These are phyloP conservation scores for Hanseniaspora opuntiae DNA, from an alignment of 805 yeast species.

Conservation along the genomic window DNA sequence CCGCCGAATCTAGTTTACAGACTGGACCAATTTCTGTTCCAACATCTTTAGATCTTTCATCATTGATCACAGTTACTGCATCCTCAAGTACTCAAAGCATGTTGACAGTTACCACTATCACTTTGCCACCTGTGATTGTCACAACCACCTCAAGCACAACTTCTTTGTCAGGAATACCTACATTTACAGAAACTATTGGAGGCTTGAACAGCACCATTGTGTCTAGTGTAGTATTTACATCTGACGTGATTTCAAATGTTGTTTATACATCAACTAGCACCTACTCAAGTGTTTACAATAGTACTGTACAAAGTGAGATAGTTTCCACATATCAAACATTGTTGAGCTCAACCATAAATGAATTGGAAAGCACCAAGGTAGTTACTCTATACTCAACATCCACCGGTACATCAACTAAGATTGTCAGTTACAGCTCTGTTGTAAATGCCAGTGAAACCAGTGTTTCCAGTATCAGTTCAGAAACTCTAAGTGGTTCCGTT, in stretches of 20 bases:
- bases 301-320: not conserved
- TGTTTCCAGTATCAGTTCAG: not conserved
- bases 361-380: not conserved
- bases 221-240: not conserved
- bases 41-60: not conserved
- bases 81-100: not conserved
- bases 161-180: not conserved
- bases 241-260: not conserved
- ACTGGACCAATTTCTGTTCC: not conserved
- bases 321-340: not conserved
- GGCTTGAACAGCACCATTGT: not conserved
- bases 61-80: not conserved
- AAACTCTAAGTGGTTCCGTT: not conserved
- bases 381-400: not conserved
- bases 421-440: not conserved
- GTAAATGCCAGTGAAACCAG: not conserved
- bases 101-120: not conserved
- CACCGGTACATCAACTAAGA: not conserved
- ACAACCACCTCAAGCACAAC: not conserved
- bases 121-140: not conserved
- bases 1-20: not conserved
- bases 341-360: not conserved
- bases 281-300: not conserved
- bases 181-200: not conserved
- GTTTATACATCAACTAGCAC: not conserved